These are phyloP conservation scores for Solanum chilense DNA, from an alignment of 257 asterid genomes.

Conservation along the genomic window DNA sequence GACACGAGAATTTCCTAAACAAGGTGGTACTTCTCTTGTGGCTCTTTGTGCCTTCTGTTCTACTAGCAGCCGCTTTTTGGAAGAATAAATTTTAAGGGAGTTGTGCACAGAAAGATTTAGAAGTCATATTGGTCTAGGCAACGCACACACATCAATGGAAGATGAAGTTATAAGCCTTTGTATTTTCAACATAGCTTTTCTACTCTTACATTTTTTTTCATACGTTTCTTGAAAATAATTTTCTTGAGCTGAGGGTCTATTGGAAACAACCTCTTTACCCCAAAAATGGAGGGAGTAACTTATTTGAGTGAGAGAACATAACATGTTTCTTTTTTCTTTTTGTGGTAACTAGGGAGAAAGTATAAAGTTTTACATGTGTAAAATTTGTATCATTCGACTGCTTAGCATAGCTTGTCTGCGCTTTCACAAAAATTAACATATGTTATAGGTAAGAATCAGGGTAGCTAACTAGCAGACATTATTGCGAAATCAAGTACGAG, in stretches of 20 bases:
- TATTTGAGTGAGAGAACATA: not conserved
- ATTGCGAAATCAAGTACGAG: constrained; percentile 3
- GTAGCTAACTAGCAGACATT: not conserved
- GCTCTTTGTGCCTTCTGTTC: not conserved
- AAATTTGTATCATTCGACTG: not conserved
- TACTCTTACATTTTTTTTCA: not conserved
- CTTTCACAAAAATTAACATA: not conserved
- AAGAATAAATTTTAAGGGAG: not conserved
- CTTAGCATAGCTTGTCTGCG: not conserved
- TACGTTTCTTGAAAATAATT: not conserved
- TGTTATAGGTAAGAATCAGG: not conserved
- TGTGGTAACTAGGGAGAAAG: not conserved
- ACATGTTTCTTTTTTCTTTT: not conserved
- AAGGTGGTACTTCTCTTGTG: not conserved
- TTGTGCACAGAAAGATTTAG: not conserved
- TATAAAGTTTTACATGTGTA: not conserved
- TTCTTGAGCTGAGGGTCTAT: not conserved
- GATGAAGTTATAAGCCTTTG: not conserved
- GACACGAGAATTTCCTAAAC: not conserved
- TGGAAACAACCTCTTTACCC: not conserved
- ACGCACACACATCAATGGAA: not conserved
- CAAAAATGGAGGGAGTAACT: not conserved
- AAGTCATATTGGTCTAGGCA: not conserved
- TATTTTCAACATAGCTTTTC: not conserved
- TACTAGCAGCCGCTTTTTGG: not conserved